Base-by-base conservation (phyloP, 2,329 filamentous ascomycete species). In the Ophioceras dolichostomum region DNA sequence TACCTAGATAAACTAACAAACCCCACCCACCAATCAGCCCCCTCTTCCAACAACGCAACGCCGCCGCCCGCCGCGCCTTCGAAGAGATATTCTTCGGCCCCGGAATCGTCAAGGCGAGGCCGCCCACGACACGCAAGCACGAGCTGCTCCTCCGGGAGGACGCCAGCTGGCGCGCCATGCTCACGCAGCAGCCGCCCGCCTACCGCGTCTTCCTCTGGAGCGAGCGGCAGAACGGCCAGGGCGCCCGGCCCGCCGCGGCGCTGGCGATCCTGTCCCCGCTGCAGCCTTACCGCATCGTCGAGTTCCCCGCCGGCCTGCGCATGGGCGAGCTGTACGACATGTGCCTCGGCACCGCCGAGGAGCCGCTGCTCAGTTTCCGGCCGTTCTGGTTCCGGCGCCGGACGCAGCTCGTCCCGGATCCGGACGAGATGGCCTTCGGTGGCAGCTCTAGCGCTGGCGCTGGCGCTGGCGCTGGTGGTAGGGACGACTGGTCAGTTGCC, bases 161-260 rank as follows among this genome's bases (percentile, higher is more conserved):
- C 9, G 34, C 41, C 21, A 36, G 26, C 32, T 43, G 41, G 41
- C 39, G 32, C 18, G 13, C 16, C 3, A 38, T 38, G 41, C 37
- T 43, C 18, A 31, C 39, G 14, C 34, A 41, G 29, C 40, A 43
- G 14, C 41, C 41, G 10, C 31, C 40, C 17, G 28, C 33, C 10
- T 21, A 13, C 16, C 35, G 34, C 14, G 14, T 43, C 10, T 39
- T 39, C 4, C 7, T 42, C 7, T 42, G 40, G 40, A 37, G 10
- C 31, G 17, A 33, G 31, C 31, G 10, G 4, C 31, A 33, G 31
- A 13, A 17, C 29, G 12, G 5, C 27, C 13, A 14, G 16, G 17
- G 7, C 30, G 14, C 10, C 4, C 30, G 7, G 8, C 9, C 8
- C 4, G 14, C 8, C 30, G n/a, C n/a, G n/a, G n/a, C n/a, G n/a